Percentiles rank a stretch among this genome's conserved stretches.
Evolutionary conservation across 1,284 basidiomycete species (phyloP).

Genomic region (Mycosarcoma maydis): DNA sequence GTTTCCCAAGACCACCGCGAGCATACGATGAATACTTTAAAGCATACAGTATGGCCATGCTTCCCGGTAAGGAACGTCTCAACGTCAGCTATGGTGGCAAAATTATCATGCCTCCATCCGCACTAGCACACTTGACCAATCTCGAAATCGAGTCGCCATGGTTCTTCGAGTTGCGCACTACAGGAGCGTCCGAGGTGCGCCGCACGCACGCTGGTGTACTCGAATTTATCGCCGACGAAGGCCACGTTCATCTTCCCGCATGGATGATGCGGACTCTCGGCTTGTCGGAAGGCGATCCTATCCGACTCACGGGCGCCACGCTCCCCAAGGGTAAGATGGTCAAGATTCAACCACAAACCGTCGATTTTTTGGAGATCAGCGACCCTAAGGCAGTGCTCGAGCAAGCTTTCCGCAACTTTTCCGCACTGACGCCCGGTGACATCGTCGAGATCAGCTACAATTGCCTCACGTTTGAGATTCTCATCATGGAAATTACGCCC

Average conservation of each 20-base stretch:
- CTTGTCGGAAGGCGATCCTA: conserved; percentile 91
- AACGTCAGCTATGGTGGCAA: conserved; percentile 96
- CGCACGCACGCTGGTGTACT: conserved; percentile 93
- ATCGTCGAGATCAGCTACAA: conserved; percentile 70
- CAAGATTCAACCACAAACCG: conserved; percentile 94
- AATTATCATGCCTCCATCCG: conserved; percentile 97
- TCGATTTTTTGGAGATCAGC: conserved; percentile 86
- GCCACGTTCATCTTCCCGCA: conserved; percentile 90
- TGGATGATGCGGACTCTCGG: conserved; percentile 99
- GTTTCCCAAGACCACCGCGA: conserved; percentile 54
- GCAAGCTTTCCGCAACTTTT: conserved; percentile 91
- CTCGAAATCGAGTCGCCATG: conserved; percentile 92
- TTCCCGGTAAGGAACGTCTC: conserved; percentile 80
- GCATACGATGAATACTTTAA: conserved; percentile 66
- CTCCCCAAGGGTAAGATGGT: conserved; percentile 94
- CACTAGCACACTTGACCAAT: conserved; percentile 84
- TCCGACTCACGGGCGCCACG: conserved; percentile 86
- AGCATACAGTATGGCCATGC: conserved; percentile 86
- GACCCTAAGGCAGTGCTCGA: conserved; percentile 98
- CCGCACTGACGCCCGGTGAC: conserved; percentile 70
- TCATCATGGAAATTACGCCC: conserved; percentile 92
- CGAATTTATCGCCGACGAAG: conserved; percentile 98
- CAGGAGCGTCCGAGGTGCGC: conserved; percentile 66
- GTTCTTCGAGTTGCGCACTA: conserved; percentile 95
- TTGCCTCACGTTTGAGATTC: conserved; percentile 89